Evolutionary conservation across 305 asterid genomes (phyloP), one percentile per base, ranked within the genome.

Genomic region (Ruellia speciosa): DNA sequence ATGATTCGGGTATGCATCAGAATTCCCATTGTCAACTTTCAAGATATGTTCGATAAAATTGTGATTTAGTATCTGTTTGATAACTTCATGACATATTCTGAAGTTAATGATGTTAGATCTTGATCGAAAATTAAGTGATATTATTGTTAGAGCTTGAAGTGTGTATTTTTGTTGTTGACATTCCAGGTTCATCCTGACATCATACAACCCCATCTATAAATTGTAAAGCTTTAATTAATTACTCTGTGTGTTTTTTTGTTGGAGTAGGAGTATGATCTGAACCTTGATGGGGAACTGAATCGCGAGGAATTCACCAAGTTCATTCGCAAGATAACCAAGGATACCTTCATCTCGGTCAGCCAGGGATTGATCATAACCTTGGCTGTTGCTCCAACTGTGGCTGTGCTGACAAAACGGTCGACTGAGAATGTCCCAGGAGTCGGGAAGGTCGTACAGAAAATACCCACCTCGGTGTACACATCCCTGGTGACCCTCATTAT

Each of bases 341-440:
- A 87, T 58, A 68, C 93, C 8, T 82, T 90, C 75, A 55, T 76
- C 43, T 66, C 66, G 10, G 85, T 87, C 8, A 88, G 95, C 62
- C 93, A 82, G 62, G 92, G 94, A 52, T 51, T 90, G 83, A 74
- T 90, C 17, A 56, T 86, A 37, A 59, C 94, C 17, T 64, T 90
- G 70, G 98, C 95, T 24, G 83, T 81, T 14, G 93, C 96, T 60
- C 98, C 98, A 52, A 76, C 95, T 0, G 72, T 90, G 56, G 98
- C 98, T 51, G 0, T 90, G 70, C 69, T 85, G 14, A 85, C 96
- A 18, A 87, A 87, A 71, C 79, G 81, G 77, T 47, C 95, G 0
- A 83, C 95, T 7, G 96, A 90, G 74, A 90, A 86, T 39, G 79
- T 87, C 15, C 98, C 96, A 0, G 86, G 77, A 10, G 77, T 90